A percentile compares a stretch with the other conserved stretches of the same genome.
phyloP scores from a whole-genome alignment of 2,329 filamentous ascomycete species.

The Xylariomycetidae sp. region DNA sequence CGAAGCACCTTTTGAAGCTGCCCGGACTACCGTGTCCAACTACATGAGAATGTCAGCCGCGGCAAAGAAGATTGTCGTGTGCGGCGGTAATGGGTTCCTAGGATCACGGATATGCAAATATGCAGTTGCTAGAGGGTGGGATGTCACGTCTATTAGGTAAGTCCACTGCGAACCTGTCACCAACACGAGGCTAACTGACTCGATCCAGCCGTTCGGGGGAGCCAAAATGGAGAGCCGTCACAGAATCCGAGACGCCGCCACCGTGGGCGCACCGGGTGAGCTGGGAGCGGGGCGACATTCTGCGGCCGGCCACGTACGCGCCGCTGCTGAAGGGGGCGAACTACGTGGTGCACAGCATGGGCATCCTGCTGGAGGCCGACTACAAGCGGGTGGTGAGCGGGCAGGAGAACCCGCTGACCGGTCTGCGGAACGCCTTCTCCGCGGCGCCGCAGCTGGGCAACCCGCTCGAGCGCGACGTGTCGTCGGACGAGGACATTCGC shows the following conservation, averaged over 20 bases:
- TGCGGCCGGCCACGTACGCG: slow-evolving; percentile 74
- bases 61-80: slow-evolving; percentile 83
- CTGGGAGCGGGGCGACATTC: slow-evolving; percentile 85
- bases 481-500: slow-evolving; percentile 55
- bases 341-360: slow-evolving; percentile 90
- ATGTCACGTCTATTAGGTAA: slow-evolving; percentile 88
- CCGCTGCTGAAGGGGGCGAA: slow-evolving; percentile 69
- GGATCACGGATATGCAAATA: slow-evolving; percentile 86
- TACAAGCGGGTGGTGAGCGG: slow-evolving; percentile 91
- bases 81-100: slow-evolving; percentile 89
- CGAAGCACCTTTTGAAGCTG: too few relatives aligned
- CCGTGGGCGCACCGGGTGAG: slow-evolving; percentile 75
- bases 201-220: slow-evolving; percentile 73
- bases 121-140: slow-evolving; percentile 79
- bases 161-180: too few relatives aligned
- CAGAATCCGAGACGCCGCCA: slow-evolving; percentile 64
- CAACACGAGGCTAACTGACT: too few relatives aligned
- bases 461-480: slow-evolving; percentile 55
- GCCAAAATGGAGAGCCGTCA: slow-evolving; percentile 76
- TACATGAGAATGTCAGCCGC: slow-evolving; percentile 44
- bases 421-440: slow-evolving; percentile 73
- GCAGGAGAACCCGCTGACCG: slow-evolving; percentile 72
- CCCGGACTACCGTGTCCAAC: slow-evolving; percentile 1
- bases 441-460: slow-evolving; percentile 56
- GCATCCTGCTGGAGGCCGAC: slow-evolving; percentile 92